Evolutionary conservation across 495 filamentous ascomycete species (phyloP).

Genomic region (Neurospora sublineolata): DNA sequence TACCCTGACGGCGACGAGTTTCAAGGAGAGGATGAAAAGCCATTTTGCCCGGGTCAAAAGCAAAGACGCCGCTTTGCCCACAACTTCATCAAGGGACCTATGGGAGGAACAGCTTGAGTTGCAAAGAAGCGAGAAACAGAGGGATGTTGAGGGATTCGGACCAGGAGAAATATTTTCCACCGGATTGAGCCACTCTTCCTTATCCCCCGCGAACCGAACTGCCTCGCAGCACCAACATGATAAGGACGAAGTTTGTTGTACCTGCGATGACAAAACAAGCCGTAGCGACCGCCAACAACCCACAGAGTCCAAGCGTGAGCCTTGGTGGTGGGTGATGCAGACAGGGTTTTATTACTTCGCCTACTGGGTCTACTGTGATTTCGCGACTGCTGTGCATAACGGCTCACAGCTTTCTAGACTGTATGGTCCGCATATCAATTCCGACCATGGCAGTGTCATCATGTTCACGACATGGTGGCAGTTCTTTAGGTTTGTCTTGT

Average conservation of each 20-base stretch:
- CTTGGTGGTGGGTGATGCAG: not conserved
- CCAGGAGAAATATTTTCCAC: not conserved
- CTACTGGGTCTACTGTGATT: not conserved
- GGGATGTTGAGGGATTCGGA: not conserved
- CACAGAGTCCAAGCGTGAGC: not conserved
- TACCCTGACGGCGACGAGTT: not conserved
- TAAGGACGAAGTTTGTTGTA: not conserved
- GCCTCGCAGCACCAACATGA: not conserved
- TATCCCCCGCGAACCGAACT: not conserved
- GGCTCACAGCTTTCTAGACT: conserved; percentile 1
- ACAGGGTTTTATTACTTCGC: not conserved
- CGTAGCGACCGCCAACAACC: not conserved
- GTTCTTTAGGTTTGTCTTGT: conserved; percentile 1
- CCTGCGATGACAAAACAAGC: not conserved
- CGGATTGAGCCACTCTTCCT: not conserved
- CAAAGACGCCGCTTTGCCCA: not conserved
- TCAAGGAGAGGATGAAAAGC: not conserved
- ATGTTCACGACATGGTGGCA: conserved; percentile 2
- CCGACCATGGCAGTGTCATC: not conserved
- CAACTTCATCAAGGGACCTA: not conserved
- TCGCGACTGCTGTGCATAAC: not conserved
- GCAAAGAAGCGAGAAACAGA: not conserved
- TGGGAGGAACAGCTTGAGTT: not conserved
- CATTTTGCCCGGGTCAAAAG: not conserved
- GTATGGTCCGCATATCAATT: not conserved